Percentiles rank a stretch among this genome's conserved stretches.
phyloP scores from a whole-genome alignment of 1,284 basidiomycete genomes.

The Tilletia caries region DNA sequence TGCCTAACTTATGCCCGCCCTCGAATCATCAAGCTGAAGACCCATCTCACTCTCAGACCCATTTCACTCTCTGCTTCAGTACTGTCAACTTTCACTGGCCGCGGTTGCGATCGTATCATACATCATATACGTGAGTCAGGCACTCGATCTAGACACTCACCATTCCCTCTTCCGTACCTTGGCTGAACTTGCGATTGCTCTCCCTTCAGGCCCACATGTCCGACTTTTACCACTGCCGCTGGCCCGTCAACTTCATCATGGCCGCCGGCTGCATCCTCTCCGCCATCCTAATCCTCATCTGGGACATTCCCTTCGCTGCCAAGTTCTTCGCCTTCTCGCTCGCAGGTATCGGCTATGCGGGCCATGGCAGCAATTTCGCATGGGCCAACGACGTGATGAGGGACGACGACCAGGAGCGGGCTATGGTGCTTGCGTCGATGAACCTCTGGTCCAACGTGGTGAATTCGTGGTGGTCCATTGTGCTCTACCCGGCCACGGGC shows the following conservation, averaged over 20 bases:
- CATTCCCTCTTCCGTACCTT: constrained; percentile 23
- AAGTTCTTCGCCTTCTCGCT: constrained; percentile 44
- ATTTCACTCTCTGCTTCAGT: constrained; percentile 25
- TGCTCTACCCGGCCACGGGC: constrained; percentile 38
- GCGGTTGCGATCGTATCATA: constrained; percentile 33
- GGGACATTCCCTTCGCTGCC: constrained; percentile 34
- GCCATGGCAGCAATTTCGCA: constrained; percentile 48
- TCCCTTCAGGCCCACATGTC: background rate
- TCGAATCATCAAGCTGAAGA: no score
- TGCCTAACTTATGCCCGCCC: no score
- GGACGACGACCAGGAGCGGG: constrained; percentile 45
- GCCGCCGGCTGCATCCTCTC: constrained; percentile 24
- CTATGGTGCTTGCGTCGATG: constrained; percentile 38
- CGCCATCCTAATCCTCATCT: constrained; percentile 32
- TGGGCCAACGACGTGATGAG: constrained; percentile 47
- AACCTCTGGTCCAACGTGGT: constrained; percentile 34
- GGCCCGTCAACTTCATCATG: constrained; percentile 32
- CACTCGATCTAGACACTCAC: constrained; percentile 25
- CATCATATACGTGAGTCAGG: constrained; percentile 18
- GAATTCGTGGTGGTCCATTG: constrained; percentile 43
- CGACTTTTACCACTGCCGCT: background rate
- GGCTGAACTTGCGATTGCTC: background rate
- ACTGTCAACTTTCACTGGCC: constrained; percentile 31
- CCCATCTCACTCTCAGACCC: no score
- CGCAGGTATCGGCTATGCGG: constrained; percentile 40